A percentile compares a stretch with the other conserved stretches of the same genome.
These are phyloP conservation scores for Kodamaea suecica DNA, from an alignment of 1,139 yeast genomes.

Conservation along the genomic window DNA sequence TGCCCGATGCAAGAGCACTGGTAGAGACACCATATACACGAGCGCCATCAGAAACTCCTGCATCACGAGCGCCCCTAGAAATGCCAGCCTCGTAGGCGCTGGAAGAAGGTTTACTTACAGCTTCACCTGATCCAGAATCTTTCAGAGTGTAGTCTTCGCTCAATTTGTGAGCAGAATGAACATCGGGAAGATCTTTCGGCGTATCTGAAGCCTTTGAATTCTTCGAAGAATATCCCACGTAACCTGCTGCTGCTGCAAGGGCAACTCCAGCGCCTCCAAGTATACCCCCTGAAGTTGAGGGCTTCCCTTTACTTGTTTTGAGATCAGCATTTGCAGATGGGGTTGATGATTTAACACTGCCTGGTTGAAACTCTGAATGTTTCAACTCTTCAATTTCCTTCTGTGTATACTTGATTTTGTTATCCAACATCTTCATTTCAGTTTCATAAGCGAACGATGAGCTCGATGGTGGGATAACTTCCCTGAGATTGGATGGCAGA, in stretches of 20 bases:
- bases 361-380: no score
- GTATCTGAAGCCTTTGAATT: conserved; percentile 1
- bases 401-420: conserved; percentile 25
- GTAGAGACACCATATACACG: no score
- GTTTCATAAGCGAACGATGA: conserved; percentile 21
- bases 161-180: no score
- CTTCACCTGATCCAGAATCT: background rate
- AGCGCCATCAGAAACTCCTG: no score
- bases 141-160: background rate
- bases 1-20: no score
- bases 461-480: conserved; percentile 18
- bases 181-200: no score
- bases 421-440: conserved; percentile 23
- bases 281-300: conserved; percentile 1
- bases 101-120: background rate
- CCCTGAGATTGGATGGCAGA: no score
- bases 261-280: conserved; percentile 10
- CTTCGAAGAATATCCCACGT: conserved; percentile 11
- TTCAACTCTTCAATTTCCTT: conserved; percentile 23
- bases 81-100: no score
- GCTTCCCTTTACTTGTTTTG: no score
- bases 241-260: conserved; percentile 17
- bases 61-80: no score
- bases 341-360: no score
- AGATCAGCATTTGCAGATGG: no score